phyloP scores from a whole-genome alignment of 2,329 filamentous ascomycete species.

The Claviceps africana region DNA sequence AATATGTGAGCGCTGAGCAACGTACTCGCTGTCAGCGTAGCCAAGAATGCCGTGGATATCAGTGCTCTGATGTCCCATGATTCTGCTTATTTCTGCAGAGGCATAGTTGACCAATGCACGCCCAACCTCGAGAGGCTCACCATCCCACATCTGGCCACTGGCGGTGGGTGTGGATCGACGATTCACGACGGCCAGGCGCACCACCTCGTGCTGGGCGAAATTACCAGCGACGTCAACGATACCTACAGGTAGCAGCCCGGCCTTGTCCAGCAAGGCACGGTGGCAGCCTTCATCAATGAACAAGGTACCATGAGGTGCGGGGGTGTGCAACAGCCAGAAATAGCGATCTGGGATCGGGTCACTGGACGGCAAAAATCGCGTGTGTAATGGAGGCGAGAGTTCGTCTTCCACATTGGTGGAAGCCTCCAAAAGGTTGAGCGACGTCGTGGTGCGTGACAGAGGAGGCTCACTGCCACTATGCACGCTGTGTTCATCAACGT shows the following conservation, averaged over 20 bases:
- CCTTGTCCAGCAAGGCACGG: conserved; percentile 65
- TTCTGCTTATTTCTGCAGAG: conserved; percentile 66
- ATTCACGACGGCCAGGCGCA: conserved; percentile 70
- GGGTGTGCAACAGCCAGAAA: conserved; percentile 93
- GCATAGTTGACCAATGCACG: conserved; percentile 87
- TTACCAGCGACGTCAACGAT: conserved; percentile 77
- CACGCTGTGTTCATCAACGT: conserved; percentile 11
- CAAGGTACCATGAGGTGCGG: conserved; percentile 76
- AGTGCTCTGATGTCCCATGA: conserved; percentile 70
- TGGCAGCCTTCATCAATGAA: conserved; percentile 90
- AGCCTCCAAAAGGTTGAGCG: conserved; percentile 23
- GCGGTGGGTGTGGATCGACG: conserved; percentile 28
- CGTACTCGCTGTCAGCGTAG: conserved; percentile 90
- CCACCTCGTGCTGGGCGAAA: conserved; percentile 87
- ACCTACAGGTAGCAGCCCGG: conserved; percentile 79
- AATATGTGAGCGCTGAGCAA: conserved; percentile 77
- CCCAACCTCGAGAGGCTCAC: conserved; percentile 58
- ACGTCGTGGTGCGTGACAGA: conserved; percentile 26
- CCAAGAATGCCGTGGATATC: conserved; percentile 72
- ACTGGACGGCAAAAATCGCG: conserved; percentile 74
- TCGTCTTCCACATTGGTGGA: conserved; percentile 12
- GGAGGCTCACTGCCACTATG: conserved; percentile 9
- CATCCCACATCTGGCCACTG: conserved; percentile 34
- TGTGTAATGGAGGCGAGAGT: conserved; percentile 51
- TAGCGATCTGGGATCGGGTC: conserved; percentile 83